These are phyloP conservation scores for Fraxinus albicans DNA, from an alignment of 305 asterid genomes.

Conservation along the genomic window DNA sequence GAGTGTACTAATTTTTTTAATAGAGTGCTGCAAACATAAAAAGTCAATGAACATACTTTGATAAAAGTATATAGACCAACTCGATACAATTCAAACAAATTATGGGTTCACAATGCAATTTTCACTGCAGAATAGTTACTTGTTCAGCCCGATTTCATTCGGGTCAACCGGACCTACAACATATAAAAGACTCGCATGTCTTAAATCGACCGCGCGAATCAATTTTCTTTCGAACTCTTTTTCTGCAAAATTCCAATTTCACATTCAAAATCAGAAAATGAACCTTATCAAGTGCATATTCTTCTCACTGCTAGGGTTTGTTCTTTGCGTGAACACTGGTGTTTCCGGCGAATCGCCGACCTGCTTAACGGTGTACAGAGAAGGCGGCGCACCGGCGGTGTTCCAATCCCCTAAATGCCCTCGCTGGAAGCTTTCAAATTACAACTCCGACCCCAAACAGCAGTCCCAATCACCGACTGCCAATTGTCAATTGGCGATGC, in stretches of 20 bases:
- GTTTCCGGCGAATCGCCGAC: constrained; percentile 69
- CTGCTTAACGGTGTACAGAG: constrained; percentile 76
- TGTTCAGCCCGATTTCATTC: neutral
- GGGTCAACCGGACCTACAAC: neutral
- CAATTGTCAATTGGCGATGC: constrained; percentile 68
- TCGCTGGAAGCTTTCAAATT: constrained; percentile 71
- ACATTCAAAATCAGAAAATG: constrained; percentile 22
- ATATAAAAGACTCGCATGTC: neutral
- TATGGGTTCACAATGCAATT: neutral
- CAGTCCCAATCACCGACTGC: constrained; percentile 32
- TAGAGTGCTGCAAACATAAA: neutral
- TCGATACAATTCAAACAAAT: neutral
- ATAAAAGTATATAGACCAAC: neutral
- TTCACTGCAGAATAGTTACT: neutral
- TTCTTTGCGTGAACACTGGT: constrained; percentile 24
- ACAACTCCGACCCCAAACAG: constrained; percentile 43
- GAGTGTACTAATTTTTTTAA: neutral
- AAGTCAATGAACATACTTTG: neutral
- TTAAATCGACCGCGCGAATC: constrained; percentile 7
- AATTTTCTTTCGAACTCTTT: neutral
- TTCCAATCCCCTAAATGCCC: constrained; percentile 95
- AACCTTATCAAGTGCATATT: constrained; percentile 8
- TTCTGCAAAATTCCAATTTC: neutral
- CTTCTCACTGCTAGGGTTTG: constrained; percentile 35
- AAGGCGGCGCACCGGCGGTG: constrained; percentile 97